Conservation (phyloP, 371 early-diverging fungal species). For the Fennellomyces sp. region DNA sequence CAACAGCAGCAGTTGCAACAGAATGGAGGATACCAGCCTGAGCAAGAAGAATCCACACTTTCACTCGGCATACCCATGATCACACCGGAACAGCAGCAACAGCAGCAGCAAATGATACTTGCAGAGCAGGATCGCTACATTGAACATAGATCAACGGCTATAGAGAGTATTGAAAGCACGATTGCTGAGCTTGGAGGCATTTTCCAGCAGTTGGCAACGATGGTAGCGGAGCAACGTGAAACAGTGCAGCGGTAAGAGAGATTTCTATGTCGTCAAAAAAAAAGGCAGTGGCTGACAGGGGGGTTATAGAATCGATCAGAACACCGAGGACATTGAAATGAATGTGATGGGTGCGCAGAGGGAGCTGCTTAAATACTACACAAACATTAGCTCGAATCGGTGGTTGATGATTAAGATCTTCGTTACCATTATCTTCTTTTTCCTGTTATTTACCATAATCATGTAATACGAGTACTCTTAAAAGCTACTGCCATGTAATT, state of each 20-base stretch:
- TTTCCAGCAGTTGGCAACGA: constrained; percentile 90
- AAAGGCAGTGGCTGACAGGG: not conserved
- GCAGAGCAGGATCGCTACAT: constrained; percentile 71
- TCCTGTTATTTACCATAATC: constrained; percentile 46
- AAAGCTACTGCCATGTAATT: not conserved
- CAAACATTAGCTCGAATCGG: constrained; percentile 89
- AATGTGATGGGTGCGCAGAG: constrained; percentile 92
- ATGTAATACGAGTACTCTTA: constrained; percentile 23
- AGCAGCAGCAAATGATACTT: constrained; percentile 62
- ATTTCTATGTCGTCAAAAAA: not conserved
- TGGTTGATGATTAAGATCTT: constrained; percentile 97
- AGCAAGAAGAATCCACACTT: constrained; percentile 42
- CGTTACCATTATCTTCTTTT: constrained; percentile 74
- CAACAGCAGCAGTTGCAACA: constrained; percentile 35
- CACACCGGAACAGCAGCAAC: constrained; percentile 54
- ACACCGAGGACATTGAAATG: constrained; percentile 89
- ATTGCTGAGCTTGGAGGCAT: constrained; percentile 97
- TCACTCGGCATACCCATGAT: constrained; percentile 56
- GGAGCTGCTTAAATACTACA: constrained; percentile 89
- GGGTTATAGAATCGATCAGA: constrained; percentile 85
- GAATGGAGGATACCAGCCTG: constrained; percentile 18
- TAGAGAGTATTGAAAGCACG: constrained; percentile 94
- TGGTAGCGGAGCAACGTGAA: constrained; percentile 96
- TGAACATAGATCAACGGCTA: constrained; percentile 86
- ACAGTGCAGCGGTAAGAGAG: constrained; percentile 79